Conservation (phyloP, 495 filamentous ascomycete genomes). For the Penicillium verhagenii region DNA sequence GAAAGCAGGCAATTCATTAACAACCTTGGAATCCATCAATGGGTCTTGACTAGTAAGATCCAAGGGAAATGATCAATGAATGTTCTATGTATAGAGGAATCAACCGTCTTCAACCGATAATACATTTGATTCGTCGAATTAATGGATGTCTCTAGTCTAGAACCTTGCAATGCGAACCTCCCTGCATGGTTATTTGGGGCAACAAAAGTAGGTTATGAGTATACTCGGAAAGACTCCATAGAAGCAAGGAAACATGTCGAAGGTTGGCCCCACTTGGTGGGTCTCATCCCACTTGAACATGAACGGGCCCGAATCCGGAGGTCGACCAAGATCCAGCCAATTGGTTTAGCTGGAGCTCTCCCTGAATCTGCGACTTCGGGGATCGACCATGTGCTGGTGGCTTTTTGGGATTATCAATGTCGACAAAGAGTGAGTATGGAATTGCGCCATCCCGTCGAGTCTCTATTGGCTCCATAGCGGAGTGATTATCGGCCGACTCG, state of each 20-base stretch:
- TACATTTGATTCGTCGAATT: no score
- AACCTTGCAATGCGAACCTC: neutral
- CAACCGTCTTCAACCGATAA: no score
- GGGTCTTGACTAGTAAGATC: no score
- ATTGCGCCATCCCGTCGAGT: conserved; percentile 31
- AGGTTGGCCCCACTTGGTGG: conserved; percentile 3
- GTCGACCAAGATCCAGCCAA: neutral
- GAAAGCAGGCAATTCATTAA: no score
- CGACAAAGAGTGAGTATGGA: neutral
- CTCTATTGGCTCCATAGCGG: conserved; percentile 32
- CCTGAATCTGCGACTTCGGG: neutral
- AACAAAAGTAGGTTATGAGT: no score
- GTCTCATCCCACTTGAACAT: neutral
- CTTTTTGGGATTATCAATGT: neutral
- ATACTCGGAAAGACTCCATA: no score
- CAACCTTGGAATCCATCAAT: no score
- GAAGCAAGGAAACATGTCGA: neutral
- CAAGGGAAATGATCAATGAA: no score
- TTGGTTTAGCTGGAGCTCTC: neutral
- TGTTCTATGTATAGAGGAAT: no score
- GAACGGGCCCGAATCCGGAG: neutral
- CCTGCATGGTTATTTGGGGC: neutral
- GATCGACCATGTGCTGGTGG: neutral
- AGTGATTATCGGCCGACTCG: conserved; percentile 29
- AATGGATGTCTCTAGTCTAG: no score